These are phyloP conservation scores for Adansonia digitata DNA, from an alignment of 345 rosid genomes.

Conservation along the genomic window DNA sequence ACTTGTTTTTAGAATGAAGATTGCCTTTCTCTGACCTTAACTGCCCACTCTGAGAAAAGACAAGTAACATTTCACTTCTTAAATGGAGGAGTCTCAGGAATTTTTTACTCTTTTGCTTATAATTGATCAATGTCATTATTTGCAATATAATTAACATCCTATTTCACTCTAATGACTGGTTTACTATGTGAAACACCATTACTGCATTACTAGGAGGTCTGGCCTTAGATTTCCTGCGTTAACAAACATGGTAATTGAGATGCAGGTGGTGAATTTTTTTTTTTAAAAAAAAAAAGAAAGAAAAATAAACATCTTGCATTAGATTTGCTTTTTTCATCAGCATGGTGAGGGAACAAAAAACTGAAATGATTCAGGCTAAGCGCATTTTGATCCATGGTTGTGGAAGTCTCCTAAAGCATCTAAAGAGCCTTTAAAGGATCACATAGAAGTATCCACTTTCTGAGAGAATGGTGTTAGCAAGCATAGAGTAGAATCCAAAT, in stretches of 20 bases:
- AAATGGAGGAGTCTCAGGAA: background rate
- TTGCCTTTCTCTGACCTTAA: background rate
- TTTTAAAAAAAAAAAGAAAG: background rate
- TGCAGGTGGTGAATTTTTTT: background rate
- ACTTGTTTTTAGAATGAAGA: background rate
- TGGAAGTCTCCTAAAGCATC: background rate
- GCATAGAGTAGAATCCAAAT: background rate
- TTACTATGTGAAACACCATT: background rate
- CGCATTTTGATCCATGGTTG: background rate
- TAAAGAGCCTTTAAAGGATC: background rate
- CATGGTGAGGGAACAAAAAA: background rate
- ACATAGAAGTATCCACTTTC: background rate
- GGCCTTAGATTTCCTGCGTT: background rate
- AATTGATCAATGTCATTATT: background rate
- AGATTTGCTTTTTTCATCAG: background rate
- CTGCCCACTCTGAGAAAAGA: background rate
- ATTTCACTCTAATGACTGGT: background rate
- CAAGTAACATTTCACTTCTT: background rate
- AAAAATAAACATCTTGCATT: background rate
- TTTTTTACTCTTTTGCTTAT: background rate
- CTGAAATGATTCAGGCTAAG: background rate
- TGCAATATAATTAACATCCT: background rate
- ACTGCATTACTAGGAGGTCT: background rate
- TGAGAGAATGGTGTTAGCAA: background rate
- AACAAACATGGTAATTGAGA: background rate